These are phyloP conservation scores for Phytopythium delawarense DNA, from an alignment of 352 stramenopile genomes.

Conservation along the genomic window DNA sequence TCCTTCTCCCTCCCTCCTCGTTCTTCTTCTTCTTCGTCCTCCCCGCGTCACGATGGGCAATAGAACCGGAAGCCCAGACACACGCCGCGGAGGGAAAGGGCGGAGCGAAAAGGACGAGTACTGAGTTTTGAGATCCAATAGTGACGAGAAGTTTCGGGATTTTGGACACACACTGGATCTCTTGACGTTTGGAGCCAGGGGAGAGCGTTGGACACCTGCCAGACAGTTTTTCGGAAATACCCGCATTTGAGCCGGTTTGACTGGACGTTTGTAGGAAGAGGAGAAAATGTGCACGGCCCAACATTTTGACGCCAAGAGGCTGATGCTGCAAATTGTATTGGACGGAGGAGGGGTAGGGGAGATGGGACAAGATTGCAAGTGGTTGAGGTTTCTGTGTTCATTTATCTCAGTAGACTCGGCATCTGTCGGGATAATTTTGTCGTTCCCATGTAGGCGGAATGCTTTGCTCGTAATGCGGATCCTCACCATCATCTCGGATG, in stretches of 20 bases:
- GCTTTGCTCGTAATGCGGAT: no score
- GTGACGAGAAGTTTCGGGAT: neutral
- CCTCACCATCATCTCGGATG: no score
- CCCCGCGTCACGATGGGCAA: conserved; percentile 2
- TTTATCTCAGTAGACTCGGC: neutral
- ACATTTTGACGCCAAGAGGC: neutral
- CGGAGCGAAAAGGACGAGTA: neutral
- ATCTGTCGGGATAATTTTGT: neutral
- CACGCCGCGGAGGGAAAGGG: neutral
- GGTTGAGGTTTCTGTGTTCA: conserved; percentile 1
- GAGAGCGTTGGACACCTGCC: conserved; percentile 7
- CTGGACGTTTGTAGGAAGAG: neutral
- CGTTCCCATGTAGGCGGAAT: no score
- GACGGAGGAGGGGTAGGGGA: neutral
- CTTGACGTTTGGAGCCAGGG: conserved; percentile 2
- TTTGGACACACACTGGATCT: conserved; percentile 41
- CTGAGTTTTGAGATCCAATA: conserved; percentile 4
- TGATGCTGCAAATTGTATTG: neutral
- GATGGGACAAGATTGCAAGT: neutral
- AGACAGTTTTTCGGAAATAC: neutral
- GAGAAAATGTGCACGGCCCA: neutral
- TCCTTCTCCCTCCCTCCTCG: neutral
- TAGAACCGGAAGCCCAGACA: neutral
- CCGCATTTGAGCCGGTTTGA: neutral
- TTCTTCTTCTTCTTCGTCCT: neutral